These are phyloP conservation scores for Chamaecrista fasciculata DNA, from an alignment of 306 rosid genomes.

Conservation along the genomic window DNA sequence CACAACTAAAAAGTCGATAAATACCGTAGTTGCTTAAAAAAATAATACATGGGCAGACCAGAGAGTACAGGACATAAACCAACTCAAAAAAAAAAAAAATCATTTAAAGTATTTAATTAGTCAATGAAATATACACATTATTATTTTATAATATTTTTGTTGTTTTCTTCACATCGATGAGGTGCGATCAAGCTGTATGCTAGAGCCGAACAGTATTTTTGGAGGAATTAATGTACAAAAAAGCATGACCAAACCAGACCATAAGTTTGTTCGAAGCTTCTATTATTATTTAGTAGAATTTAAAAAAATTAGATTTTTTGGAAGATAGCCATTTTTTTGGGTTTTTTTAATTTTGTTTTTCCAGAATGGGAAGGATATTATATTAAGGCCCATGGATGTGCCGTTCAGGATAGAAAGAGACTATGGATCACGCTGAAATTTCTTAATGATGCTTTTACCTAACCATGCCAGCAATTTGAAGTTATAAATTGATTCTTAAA, in stretches of 20 bases:
- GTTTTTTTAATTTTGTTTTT: background rate
- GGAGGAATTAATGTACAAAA: background rate
- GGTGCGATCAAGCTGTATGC: conserved; percentile 23
- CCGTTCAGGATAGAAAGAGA: background rate
- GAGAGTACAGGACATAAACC: background rate
- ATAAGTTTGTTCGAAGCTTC: background rate
- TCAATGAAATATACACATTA: conserved; percentile 3
- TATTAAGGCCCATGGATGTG: background rate
- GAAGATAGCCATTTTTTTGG: background rate
- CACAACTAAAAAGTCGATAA: conserved; percentile 28
- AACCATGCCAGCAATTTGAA: conserved; percentile 26
- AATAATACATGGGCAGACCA: background rate
- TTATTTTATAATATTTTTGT: background rate
- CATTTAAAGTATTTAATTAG: background rate
- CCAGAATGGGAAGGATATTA: background rate
- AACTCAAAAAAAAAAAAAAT: background rate
- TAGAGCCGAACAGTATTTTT: background rate
- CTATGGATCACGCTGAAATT: conserved; percentile 16
- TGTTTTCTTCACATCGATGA: background rate
- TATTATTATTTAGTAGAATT: background rate
- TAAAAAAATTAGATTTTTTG: background rate
- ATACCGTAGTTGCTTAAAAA: conserved; percentile 25
- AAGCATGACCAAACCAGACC: background rate
- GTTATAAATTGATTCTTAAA: conserved; percentile 17
- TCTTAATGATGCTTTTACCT: conserved; percentile 27